These are phyloP conservation scores for Zygnema circumcarinatum DNA, from an alignment of 139 green algal species.

Conservation along the genomic window DNA sequence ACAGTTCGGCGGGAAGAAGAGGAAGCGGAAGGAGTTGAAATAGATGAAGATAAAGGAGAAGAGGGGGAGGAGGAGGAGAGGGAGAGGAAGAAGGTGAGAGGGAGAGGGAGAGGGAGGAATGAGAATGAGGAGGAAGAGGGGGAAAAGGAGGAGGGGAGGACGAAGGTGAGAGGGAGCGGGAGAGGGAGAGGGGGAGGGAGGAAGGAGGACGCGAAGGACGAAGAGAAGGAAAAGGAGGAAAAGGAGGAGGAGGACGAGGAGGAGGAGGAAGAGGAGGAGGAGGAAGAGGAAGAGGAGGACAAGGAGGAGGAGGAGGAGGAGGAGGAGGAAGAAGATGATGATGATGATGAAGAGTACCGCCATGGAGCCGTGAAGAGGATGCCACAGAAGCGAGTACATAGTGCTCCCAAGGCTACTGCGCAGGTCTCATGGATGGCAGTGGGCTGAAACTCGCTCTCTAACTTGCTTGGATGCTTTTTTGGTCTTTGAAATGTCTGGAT, in stretches of 20 bases:
- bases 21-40: not conserved
- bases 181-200: not conserved
- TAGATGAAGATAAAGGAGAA: not conserved
- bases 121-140: not conserved
- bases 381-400: not conserved
- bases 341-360: not conserved
- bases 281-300: not conserved
- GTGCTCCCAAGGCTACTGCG: not conserved
- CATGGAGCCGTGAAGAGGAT: not conserved
- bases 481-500: no score
- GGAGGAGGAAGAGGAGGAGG: not conserved
- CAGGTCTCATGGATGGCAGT: no score
- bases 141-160: not conserved
- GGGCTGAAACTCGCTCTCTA: no score
- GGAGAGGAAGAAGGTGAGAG: no score
- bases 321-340: not conserved
- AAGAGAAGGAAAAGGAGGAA: slow-evolving; percentile 8
- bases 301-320: not conserved
- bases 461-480: no score
- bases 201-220: not conserved
- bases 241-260: not conserved
- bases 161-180: no score
- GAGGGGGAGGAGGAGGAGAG: slow-evolving; percentile 3
- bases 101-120: no score
- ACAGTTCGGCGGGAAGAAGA: not conserved